Conservation (phyloP, 768 basidiomycete species). For the Psilocybe subaeruginosa region DNA sequence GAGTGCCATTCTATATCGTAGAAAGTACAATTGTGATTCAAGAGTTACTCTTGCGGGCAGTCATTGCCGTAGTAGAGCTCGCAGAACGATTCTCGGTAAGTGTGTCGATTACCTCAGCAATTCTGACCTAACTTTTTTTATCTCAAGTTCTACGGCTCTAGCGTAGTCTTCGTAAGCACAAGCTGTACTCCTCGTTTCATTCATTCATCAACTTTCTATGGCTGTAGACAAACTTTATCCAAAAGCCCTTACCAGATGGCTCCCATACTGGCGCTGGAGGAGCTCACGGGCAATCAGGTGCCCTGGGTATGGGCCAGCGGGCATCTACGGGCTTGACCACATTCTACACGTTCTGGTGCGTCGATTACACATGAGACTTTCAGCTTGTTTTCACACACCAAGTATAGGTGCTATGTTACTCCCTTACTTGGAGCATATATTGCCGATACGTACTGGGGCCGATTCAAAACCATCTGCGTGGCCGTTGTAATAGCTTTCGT, state of each 20-base stretch:
- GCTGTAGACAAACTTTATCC: constrained; percentile 71
- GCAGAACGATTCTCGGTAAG: constrained; percentile 75
- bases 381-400: background rate
- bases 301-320: constrained; percentile 67
- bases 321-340: constrained; percentile 74
- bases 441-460: constrained; percentile 72
- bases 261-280: constrained; percentile 70
- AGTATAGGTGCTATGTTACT: constrained; percentile 59
- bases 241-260: constrained; percentile 65
- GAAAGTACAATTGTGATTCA: background rate
- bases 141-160: constrained; percentile 44
- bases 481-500: constrained; percentile 66
- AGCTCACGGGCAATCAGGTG: constrained; percentile 60
- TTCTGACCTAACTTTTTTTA: background rate
- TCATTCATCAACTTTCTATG: background rate
- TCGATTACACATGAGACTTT: background rate
- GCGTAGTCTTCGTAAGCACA: constrained; percentile 50
- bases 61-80: constrained; percentile 68
- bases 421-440: constrained; percentile 74
- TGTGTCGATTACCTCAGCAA: too few species aligned
- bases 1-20: constrained; percentile 20
- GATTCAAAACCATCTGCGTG: constrained; percentile 73
- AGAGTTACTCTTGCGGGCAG: constrained; percentile 28
- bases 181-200: background rate
- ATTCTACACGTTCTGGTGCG: constrained; percentile 72